Percentiles rank a stretch among this genome's conserved stretches.
These are phyloP conservation scores for Petasospora fabianii DNA, from an alignment of 1,139 yeast species.

Conservation along the genomic window DNA sequence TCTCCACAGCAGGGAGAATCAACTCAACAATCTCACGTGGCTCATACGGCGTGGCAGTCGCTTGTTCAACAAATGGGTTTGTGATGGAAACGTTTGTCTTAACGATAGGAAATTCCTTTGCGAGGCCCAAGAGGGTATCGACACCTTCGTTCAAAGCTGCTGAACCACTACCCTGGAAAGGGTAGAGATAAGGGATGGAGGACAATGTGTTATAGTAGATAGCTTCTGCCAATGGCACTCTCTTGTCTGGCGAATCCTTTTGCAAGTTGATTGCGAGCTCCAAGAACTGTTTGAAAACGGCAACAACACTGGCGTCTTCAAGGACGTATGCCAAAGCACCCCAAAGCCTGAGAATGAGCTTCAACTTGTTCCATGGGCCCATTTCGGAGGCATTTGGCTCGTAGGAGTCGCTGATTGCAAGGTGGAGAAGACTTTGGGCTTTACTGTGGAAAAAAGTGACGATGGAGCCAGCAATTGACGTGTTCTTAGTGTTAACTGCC, in stretches of 20 bases:
- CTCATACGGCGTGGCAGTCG: slow-evolving; percentile 47
- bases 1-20: slow-evolving; percentile 51
- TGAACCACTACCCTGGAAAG: slow-evolving; percentile 32
- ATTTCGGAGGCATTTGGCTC: slow-evolving; percentile 38
- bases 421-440: slow-evolving; percentile 51
- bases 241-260: slow-evolving; percentile 31
- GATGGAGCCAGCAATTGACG: slow-evolving; percentile 65
- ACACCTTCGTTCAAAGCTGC: slow-evolving; percentile 28
- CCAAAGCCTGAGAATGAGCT: slow-evolving; percentile 67
- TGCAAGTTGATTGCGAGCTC: slow-evolving; percentile 57
- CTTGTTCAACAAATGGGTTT: slow-evolving; percentile 39
- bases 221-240: slow-evolving; percentile 65
- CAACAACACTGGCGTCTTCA: slow-evolving; percentile 47
- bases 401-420: slow-evolving; percentile 25
- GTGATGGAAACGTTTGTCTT: slow-evolving; percentile 26
- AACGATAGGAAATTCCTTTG: slow-evolving; percentile 31
- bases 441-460: slow-evolving; percentile 66
- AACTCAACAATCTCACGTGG: slow-evolving; percentile 49
- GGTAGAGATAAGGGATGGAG: slow-evolving; percentile 64
- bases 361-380: slow-evolving; percentile 71
- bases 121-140: slow-evolving; percentile 43
- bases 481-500: slow-evolving; percentile 63
- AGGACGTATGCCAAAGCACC: slow-evolving; percentile 62
- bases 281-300: slow-evolving; percentile 53
- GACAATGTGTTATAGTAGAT: slow-evolving; percentile 61